Conservation (phyloP, 768 basidiomycete genomes). For the Boletus vermiculosoides region DNA sequence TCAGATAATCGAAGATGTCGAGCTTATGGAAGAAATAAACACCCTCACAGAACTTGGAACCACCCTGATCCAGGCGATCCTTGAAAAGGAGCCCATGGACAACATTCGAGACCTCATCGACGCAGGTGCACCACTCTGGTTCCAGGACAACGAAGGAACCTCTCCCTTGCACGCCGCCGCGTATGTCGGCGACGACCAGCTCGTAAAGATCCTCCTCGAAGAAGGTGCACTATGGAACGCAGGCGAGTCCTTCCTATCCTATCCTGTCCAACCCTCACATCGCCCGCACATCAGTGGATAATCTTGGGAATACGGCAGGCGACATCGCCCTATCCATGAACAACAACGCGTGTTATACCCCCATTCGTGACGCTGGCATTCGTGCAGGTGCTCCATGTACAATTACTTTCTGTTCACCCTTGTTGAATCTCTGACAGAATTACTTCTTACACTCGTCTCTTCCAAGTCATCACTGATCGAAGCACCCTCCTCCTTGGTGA, state of each 20-base stretch:
- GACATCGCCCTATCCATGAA: conserved; percentile 90
- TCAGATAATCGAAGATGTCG: conserved; percentile 23
- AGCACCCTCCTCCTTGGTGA: conserved; percentile 34
- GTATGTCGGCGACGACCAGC: conserved; percentile 61
- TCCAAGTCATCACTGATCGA: conserved; percentile 37
- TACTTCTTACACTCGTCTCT: conserved; percentile 64
- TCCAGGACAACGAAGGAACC: conserved; percentile 80
- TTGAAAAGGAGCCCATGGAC: conserved; percentile 45
- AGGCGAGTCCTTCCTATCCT: conserved; percentile 43
- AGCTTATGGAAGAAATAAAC: conserved; percentile 40
- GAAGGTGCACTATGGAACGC: conserved; percentile 92
- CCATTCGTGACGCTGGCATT: conserved; percentile 90
- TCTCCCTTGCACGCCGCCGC: conserved; percentile 87
- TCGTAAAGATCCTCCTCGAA: conserved; percentile 68
- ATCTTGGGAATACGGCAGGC: conserved; percentile 77
- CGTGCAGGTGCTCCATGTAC: conserved; percentile 63
- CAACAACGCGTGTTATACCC: conserved; percentile 65
- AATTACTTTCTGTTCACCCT: conserved; percentile 1
- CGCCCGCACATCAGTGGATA: conserved; percentile 56
- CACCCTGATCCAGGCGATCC: conserved; percentile 56
- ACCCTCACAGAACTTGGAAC: conserved; percentile 56
- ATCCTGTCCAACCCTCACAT: background rate
- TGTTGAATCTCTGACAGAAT: conserved; percentile 45
- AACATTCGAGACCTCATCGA: conserved; percentile 52
- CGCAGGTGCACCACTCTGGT: conserved; percentile 83